phyloP scores from a whole-genome alignment of 768 basidiomycete genomes.

The Suillus tomentosus region DNA sequence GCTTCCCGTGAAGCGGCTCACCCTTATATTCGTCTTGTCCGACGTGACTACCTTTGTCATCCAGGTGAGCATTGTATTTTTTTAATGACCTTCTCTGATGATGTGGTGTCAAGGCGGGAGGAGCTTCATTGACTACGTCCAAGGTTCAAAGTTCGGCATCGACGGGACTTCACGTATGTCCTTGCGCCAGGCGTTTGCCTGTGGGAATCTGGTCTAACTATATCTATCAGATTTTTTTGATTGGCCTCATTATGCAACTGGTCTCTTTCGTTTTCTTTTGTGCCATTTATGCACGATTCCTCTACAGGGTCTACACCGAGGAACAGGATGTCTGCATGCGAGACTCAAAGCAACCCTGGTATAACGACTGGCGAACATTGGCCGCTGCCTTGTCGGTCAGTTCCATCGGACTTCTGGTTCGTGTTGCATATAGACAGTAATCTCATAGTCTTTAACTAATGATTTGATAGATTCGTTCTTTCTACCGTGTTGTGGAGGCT shows the following conservation, averaged over 20 bases:
- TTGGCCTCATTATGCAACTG: constrained; percentile 57
- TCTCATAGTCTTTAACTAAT: neutral
- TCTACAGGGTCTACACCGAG: constrained; percentile 46
- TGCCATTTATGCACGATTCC: constrained; percentile 47
- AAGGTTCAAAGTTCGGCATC: constrained; percentile 31
- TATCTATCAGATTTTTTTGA: constrained; percentile 51
- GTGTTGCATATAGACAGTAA: constrained; percentile 21
- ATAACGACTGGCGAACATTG: constrained; percentile 59
- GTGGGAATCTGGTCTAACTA: neutral
- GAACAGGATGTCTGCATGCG: constrained; percentile 43
- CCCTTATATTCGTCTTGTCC: constrained; percentile 58
- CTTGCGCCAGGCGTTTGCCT: neutral
- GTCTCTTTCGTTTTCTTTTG: constrained; percentile 54
- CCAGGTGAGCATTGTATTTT: constrained; percentile 42
- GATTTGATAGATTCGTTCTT: constrained; percentile 57
- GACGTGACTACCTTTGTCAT: constrained; percentile 69
- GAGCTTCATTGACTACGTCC: constrained; percentile 49
- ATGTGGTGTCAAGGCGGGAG: constrained; percentile 41
- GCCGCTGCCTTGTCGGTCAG: constrained; percentile 53
- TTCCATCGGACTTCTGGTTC: constrained; percentile 63
- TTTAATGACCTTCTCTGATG: neutral
- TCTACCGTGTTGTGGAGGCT: constrained; percentile 63
- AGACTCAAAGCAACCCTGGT: constrained; percentile 45
- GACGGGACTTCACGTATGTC: constrained; percentile 40
- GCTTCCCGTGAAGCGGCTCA: constrained; percentile 50